A percentile compares a stretch with the other conserved stretches of the same genome.
phyloP scores from a whole-genome alignment of 2,329 filamentous ascomycete species.

The Phyllosticta citribraziliensis region DNA sequence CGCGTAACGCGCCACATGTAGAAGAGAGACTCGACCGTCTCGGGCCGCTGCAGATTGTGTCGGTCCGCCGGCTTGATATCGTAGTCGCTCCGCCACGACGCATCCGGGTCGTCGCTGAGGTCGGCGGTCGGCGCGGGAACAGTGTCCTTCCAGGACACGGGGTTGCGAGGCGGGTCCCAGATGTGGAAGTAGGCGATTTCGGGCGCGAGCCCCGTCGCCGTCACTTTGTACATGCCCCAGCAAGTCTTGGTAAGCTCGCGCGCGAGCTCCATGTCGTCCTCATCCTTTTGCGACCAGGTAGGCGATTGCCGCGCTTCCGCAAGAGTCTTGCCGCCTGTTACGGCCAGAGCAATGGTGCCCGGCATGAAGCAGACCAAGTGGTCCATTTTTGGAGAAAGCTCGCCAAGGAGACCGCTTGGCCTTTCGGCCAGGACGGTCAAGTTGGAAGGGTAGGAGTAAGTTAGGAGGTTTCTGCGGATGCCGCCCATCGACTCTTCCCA shows the following conservation, averaged over 20 bases:
- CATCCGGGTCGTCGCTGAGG: conserved; percentile 32
- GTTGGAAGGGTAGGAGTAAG: conserved; percentile 69
- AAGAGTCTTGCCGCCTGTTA: conserved; percentile 68
- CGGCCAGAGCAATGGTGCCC: conserved; percentile 83
- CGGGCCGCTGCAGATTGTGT: conserved; percentile 90
- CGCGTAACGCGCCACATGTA: conserved; percentile 99
- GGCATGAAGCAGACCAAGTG: conserved; percentile 97
- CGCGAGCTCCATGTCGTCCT: conserved; percentile 79
- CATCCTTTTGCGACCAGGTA: conserved; percentile 65
- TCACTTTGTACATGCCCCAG: conserved; percentile 94
- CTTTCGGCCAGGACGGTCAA: conserved; percentile 88
- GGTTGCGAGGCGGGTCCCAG: conserved; percentile 55
- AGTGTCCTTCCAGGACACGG: conserved; percentile 39
- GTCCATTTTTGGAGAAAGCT: conserved; percentile 85
- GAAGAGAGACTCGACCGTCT: conserved; percentile 92
- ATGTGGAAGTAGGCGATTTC: conserved; percentile 91
- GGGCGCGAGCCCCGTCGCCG: conserved; percentile 79
- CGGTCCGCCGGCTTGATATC: conserved; percentile 69
- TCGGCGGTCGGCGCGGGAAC: conserved; percentile 34
- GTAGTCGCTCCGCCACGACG: conserved; percentile 68
- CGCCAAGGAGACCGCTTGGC: conserved; percentile 57
- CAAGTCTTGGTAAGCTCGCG: conserved; percentile 92
- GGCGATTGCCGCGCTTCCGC: conserved; percentile 61
- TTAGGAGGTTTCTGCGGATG: conserved; percentile 83
- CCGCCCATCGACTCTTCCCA: conserved; percentile 81